These are phyloP conservation scores for Sistotremastrum suecicum DNA, from an alignment of 768 basidiomycete genomes.

Conservation along the genomic window DNA sequence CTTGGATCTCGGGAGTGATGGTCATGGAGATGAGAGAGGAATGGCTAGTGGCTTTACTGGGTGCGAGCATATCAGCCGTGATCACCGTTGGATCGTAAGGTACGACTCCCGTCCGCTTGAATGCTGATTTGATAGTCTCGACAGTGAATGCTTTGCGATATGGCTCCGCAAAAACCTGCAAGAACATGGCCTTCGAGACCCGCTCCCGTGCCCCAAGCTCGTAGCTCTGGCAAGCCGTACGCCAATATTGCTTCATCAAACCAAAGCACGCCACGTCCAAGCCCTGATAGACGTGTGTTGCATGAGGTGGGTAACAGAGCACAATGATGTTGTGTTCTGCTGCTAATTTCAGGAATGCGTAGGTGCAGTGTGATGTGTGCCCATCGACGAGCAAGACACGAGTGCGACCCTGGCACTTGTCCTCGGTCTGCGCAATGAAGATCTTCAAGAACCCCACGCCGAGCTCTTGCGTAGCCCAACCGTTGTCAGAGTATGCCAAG, in stretches of 20 bases:
- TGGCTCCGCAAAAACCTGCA: too few relatives aligned
- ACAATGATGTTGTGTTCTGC: conserved; percentile 22
- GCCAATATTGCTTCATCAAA: conserved; percentile 18
- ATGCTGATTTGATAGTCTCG: conserved; percentile 21
- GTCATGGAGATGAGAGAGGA: too few relatives aligned
- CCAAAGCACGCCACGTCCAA: conserved; percentile 26
- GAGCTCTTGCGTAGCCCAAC: conserved; percentile 25
- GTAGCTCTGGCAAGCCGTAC: too few relatives aligned
- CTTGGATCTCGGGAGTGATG: too few relatives aligned
- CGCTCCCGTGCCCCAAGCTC: too few relatives aligned
- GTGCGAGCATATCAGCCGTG: conserved; percentile 19
- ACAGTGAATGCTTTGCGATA: conserved; percentile 17
- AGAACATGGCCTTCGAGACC: too few relatives aligned
- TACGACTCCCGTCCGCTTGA: conserved; percentile 23
- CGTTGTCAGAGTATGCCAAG: conserved; percentile 20
- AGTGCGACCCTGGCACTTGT: conserved; percentile 17
- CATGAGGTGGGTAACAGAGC: conserved; percentile 31
- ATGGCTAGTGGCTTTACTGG: too few relatives aligned
- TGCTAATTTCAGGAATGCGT: conserved; percentile 25
- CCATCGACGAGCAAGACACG: conserved; percentile 30
- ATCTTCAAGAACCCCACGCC: conserved; percentile 23
- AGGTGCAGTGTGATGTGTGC: conserved; percentile 29
- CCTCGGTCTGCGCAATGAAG: conserved; percentile 25
- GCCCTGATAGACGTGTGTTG: conserved; percentile 30
- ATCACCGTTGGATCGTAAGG: conserved; percentile 24